phyloP scores from a whole-genome alignment of 495 filamentous ascomycete species.

The Baudoinia panamericana region DNA sequence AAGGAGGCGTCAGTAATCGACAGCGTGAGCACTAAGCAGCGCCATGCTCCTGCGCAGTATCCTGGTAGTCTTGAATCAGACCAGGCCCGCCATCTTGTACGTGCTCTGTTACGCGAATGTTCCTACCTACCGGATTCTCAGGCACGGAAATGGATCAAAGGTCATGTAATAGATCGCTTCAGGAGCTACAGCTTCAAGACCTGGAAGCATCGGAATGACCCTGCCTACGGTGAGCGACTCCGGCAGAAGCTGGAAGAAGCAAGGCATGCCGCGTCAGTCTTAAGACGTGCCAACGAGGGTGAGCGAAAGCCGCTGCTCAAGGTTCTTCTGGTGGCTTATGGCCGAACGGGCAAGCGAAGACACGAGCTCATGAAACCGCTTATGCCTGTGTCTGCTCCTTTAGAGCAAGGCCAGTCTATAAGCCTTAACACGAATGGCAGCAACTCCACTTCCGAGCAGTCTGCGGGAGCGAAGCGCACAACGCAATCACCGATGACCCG shows the following conservation, averaged over 20 bases:
- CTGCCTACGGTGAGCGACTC: conserved; percentile 2
- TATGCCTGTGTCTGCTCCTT: conserved; percentile 8
- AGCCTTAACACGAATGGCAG: background rate
- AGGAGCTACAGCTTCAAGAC: conserved; percentile 29
- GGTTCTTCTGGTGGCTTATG: conserved; percentile 57
- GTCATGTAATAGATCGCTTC: conserved; percentile 47
- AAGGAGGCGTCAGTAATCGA: too few species aligned
- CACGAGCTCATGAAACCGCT: conserved; percentile 46
- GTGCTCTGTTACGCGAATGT: conserved; percentile 69
- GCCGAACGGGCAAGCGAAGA: conserved; percentile 55
- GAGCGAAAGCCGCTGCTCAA: conserved; percentile 46
- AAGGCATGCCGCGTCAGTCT: conserved; percentile 26
- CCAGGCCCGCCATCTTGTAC: conserved; percentile 45
- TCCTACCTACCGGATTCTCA: conserved; percentile 69
- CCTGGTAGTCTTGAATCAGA: too few species aligned
- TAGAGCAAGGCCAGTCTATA: too few species aligned
- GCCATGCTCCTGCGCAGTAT: too few species aligned
- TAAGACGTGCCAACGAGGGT: conserved; percentile 53
- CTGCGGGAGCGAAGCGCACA: background rate
- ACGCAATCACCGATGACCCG: background rate
- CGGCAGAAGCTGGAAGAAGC: conserved; percentile 21
- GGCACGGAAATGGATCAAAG: conserved; percentile 46
- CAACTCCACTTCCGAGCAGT: background rate
- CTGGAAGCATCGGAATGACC: conserved; percentile 13
- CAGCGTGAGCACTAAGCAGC: too few species aligned